phyloP scores from a whole-genome alignment of 805 yeast genomes.

The Spathaspora passalidarum region DNA sequence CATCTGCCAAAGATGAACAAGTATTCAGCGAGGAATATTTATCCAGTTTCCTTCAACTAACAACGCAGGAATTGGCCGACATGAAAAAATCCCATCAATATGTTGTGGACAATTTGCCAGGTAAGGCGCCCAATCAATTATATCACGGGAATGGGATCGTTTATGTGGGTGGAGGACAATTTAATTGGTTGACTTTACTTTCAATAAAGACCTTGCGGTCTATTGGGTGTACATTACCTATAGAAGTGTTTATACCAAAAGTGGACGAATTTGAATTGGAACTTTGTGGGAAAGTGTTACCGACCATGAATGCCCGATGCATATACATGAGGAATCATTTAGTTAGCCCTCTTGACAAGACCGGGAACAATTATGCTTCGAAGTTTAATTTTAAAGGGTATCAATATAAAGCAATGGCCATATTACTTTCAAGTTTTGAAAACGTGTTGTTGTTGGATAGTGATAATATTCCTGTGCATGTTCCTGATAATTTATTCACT shows the following conservation, averaged over 20 bases:
- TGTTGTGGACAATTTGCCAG: constrained; percentile 46
- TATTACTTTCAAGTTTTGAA: constrained; percentile 53
- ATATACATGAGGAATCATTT: constrained; percentile 34
- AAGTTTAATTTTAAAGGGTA: constrained; percentile 41
- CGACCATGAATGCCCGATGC: constrained; percentile 37
- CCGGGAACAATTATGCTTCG: constrained; percentile 17
- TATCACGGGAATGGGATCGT: constrained; percentile 55
- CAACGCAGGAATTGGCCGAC: constrained; percentile 38
- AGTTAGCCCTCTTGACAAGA: constrained; percentile 12
- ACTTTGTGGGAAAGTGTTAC: constrained; percentile 41
- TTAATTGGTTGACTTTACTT: constrained; percentile 66
- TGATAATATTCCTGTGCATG: constrained; percentile 67
- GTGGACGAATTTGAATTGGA: constrained; percentile 68
- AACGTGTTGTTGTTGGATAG: constrained; percentile 71
- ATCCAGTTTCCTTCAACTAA: constrained; percentile 45
- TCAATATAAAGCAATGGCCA: constrained; percentile 42
- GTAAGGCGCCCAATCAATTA: constrained; percentile 29
- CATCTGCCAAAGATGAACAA: constrained; percentile 22
- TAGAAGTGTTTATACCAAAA: constrained; percentile 78
- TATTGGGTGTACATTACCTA: constrained; percentile 66
- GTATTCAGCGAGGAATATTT: constrained; percentile 54
- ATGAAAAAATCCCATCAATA: constrained; percentile 46
- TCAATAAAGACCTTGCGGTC: constrained; percentile 65
- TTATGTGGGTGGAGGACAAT: constrained; percentile 78
- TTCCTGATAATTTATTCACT: constrained; percentile 59